Evolutionary conservation across 1,284 basidiomycete genomes (phyloP), one percentile per base, ranked within the genome.

Genomic region (Ceratobasidium sp.): DNA sequence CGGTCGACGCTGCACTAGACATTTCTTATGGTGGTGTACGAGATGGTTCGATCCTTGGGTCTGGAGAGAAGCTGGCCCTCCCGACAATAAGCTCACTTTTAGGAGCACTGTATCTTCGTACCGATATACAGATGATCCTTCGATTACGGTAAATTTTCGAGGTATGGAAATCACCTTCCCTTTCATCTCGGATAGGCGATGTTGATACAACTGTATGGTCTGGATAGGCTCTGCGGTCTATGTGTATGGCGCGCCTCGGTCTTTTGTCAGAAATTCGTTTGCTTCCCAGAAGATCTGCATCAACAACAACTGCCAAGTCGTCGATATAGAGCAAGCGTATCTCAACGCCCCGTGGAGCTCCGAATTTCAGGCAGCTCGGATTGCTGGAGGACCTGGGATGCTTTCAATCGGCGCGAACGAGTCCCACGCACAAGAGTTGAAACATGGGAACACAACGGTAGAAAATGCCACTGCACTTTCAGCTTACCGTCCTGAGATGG

Each of bases 31-130:
- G 27, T 6, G 44, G 3, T 64, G 62, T 19, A 64, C 62, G n/a
- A 47, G 50, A 22, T 64, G 45, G 45, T 64, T 1, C 6, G 62
- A 64, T 45, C 62, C 62, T 17, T 64, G 62, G 62, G 62, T 50
- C 24, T 64, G 62, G 62, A 17, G 62, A 33, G 62, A 64, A 27
- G 62, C 27, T 31, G 62, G 62, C 17, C 62, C 62, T n/a, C 29
- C 2, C 3, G 62, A 33, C 24, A 64, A 45, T 17, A 31, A 24
- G 15, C 8, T 64, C n/a, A 64, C 62, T 6, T 64, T 48, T 44
- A 41, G 62, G 15, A 64, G 62, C 47, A 64, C 44, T 22, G 29
- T 31, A 22, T 29, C n/a, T n/a, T 31, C 29, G 47, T 64, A 64
- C 19, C 17, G 62, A 31, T 48, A 44, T n/a, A 64, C 62, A 17